Evolutionary conservation across 345 rosid genomes (phyloP), one percentile per base, ranked within the genome.

Genomic region (Eucalyptus grandis): DNA sequence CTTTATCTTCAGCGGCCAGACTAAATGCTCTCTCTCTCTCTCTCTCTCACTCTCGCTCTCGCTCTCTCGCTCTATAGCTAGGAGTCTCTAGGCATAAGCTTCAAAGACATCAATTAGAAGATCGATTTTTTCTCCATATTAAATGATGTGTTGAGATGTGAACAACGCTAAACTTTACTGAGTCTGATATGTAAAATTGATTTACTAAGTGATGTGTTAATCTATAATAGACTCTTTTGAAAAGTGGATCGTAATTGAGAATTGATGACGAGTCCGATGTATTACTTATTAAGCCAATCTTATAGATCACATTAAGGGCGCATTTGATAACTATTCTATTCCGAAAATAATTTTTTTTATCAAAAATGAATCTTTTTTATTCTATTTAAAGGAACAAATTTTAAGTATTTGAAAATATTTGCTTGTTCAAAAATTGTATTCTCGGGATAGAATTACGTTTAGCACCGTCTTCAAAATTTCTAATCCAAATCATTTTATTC

Each of bases 361-460:
- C 0, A 53, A 0, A 19, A 53, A 53, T 53, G 0, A 53, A 53
- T 53, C 0, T 53, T 53, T 53, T 53, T 53, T 53, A 3, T 53
- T 53, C 0, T 53, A 9, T 8, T 53, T 53, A 0, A 4, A 0
- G 21, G 26, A 53, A 53, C 9, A 53, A 19, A 53, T 53, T 53
- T 0, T 53, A 53, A 53, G 26, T 53, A 53, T 21, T 53, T 53
- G 5, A 53, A 53, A 2, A 1, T 0, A 0, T 53, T 53, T 53
- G 9, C 2, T 8, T 19, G 0, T 3, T 7, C 24, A 53, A 53
- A 53, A 8, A 0, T 19, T 19, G 8, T 53, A 53, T 53, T 19
- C 9, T 0, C 5, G 0, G 0, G 1, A 19, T 53, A 8, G 1
- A 53, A 53, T 53, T 53, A 11, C 2, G 0, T 53, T 53, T 53